Conservation (phyloP, 225 moss, liverwort and hornwort genomes). For the Marchantia polymorpha region DNA sequence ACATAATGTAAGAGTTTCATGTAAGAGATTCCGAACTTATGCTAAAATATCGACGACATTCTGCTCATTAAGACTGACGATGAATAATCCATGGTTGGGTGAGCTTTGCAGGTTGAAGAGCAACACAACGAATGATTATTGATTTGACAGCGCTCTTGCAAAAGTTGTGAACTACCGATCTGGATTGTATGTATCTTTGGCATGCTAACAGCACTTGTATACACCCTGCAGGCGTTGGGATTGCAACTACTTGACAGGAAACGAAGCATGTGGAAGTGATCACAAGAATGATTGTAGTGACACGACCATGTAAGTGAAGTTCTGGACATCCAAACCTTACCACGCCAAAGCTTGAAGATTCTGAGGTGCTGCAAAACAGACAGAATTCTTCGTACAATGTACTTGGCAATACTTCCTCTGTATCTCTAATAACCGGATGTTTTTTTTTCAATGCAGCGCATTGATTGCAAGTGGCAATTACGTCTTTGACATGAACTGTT, state of each 20-base stretch:
- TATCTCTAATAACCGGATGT: no score
- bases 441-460: not conserved
- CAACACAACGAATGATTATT: not conserved
- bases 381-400: no score
- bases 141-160: not conserved
- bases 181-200: not conserved
- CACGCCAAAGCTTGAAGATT: no score
- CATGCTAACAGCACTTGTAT: not conserved
- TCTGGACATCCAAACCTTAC: no score
- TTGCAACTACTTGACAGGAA: slow-evolving; percentile 38
- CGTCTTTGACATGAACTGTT: slow-evolving; percentile 13
- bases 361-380: no score
- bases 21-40: no score
- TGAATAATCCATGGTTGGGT: not conserved
- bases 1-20: slow-evolving; percentile 18
- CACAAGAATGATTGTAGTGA: slow-evolving; percentile 14
- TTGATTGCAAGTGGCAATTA: not conserved
- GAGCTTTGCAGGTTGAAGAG: not conserved
- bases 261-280: not conserved
- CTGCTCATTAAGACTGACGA: not conserved
- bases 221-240: slow-evolving; percentile 32
- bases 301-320: not conserved
- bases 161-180: not conserved
- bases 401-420: no score
- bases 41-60: not conserved